Base-by-base conservation (phyloP, 208 protist species). In the Leishmania arabica region DNA sequence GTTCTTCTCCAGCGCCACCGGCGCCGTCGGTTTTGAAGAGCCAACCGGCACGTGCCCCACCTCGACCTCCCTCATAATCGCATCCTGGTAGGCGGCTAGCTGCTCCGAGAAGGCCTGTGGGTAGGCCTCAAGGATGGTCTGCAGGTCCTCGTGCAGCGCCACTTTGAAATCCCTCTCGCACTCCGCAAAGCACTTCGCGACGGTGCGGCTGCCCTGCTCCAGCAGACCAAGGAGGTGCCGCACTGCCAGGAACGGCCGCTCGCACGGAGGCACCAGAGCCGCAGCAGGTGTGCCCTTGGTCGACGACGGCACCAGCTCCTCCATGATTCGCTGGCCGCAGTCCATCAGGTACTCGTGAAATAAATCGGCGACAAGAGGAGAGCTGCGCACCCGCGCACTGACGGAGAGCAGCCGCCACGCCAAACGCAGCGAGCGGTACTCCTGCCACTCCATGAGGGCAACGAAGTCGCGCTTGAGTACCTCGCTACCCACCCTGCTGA, bases 81-180 rank as follows among this genome's bases (percentile, higher is more conserved):
- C 85, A 79, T 99, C 98, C 24, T 98, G 73, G 80, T 95, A 99
- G 65, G 90, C 90, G 17, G 95, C 96, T 37, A 99, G 93, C 66
- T 99, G 90, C 84, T 99, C 94, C 45, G 95, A 94, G 34, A 98
- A 93, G 82, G 92, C 88, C 64, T 94, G 93, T 42, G 90, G 85
- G n/a, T 95, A 82, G 31, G 86, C 76, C 56, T 96, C 96, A 40
- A 99, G 85, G 62, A 97, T 96, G 4, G 87, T 75, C 75, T 97
- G 92, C 60, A 99, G 96, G 24, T 94, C 91, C 70, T 99, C 97
- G 81, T 95, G 89, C 65, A 99, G 81, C 8, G 92, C 85, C 71
- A 98, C 84, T 31, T 80, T 81, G 81, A 98, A 95, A 47, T 86
- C 72, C 76, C 84, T 91, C 51, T 84, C 65, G n/a, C 89, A 83